Base-by-base conservation (phyloP, 1,284 basidiomycete genomes). In the Boletus hoseneyae region DNA sequence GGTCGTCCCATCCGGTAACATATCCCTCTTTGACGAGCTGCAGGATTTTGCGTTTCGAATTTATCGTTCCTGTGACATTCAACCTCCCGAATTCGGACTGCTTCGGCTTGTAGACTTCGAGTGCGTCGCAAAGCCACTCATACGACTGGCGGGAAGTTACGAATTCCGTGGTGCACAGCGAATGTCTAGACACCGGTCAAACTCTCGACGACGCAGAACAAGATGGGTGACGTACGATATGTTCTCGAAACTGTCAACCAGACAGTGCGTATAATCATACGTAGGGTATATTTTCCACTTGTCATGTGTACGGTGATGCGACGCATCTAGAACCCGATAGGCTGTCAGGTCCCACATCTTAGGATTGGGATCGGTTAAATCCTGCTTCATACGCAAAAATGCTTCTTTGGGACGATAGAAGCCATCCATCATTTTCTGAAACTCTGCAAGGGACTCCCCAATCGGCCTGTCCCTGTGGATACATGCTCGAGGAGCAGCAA, bases 311-410 rank as follows among this genome's bases (percentile, higher is more conserved):
- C 97, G 85, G 68, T 99, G 96, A 70, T 99, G 97, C 35, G 90
- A 83, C 6, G 92, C 84, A 47, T 90, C 80, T 52, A 99, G 79
- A 38, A 98, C 93, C 32, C 97, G 87, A 68, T 99, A 99, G 15
- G 96, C 96, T 42, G 97, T 92, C 50, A 97, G 72, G 72, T 99
- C 97, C 97, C 97, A 99, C 96, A 99, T 98, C 73, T 96, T 94
- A 21, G 97, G 96, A 71, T 99, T 99, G 11, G 90, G 90, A 54
- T 93, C 90, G 46, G 83, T 78, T 34, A 99, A 73, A 67, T 99
- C 92, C 74, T 96, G 93, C 74, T 99, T 99, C 97, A 99, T 99
- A 41, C 97, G 84, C 45, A 99, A 73, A 57, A 90, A 92, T 16
- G 90, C 94, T 69, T 94, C 85, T 60, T 94, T 93, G 38, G 94